phyloP scores from a whole-genome alignment of 2,329 filamentous ascomycete genomes.

The Calonectria henricotiae region DNA sequence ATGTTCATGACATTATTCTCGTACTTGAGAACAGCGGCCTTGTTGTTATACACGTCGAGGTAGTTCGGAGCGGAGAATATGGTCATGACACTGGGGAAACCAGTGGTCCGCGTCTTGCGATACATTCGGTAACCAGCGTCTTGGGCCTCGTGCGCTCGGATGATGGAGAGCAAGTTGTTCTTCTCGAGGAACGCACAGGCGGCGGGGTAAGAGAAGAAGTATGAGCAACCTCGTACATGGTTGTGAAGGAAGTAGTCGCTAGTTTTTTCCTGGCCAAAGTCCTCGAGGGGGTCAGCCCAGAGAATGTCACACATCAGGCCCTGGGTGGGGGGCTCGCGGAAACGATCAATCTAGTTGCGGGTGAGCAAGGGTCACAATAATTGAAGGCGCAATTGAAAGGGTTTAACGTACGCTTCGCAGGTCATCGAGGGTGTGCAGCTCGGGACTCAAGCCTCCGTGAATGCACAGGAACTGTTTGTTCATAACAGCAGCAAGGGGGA shows the following conservation, averaged over 20 bases:
- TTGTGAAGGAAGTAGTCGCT: conserved; percentile 99
- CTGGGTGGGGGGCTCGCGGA: conserved; percentile 96
- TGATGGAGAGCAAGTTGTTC: conserved; percentile 97
- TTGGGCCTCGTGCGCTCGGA: conserved; percentile 97
- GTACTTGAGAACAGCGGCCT: conserved; percentile 98
- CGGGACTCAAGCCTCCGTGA: conserved; percentile 95
- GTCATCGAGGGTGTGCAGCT: conserved; percentile 96
- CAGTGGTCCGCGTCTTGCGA: conserved; percentile 96
- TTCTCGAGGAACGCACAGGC: conserved; percentile 98
- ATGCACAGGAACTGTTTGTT: conserved; percentile 99
- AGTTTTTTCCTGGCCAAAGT: conserved; percentile 99
- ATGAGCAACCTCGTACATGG: conserved; percentile 97
- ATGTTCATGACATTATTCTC: conserved; percentile 99
- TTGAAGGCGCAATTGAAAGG: not conserved
- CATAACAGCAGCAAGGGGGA: conserved; percentile 97
- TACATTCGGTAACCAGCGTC: conserved; percentile 99
- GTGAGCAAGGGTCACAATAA: conserved; percentile 35
- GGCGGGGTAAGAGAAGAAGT: conserved; percentile 99
- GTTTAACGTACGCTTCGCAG: conserved; percentile 81
- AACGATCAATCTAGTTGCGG: conserved; percentile 86
- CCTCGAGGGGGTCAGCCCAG: conserved; percentile 97
- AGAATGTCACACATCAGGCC: conserved; percentile 99
- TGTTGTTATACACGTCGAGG: conserved; percentile 99
- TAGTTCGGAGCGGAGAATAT: conserved; percentile 99
- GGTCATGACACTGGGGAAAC: conserved; percentile 99